Evolutionary conservation across 371 early-diverging fungal species (phyloP), one percentile per base, ranked within the genome.

Genomic region (Mucor circinelloides): DNA sequence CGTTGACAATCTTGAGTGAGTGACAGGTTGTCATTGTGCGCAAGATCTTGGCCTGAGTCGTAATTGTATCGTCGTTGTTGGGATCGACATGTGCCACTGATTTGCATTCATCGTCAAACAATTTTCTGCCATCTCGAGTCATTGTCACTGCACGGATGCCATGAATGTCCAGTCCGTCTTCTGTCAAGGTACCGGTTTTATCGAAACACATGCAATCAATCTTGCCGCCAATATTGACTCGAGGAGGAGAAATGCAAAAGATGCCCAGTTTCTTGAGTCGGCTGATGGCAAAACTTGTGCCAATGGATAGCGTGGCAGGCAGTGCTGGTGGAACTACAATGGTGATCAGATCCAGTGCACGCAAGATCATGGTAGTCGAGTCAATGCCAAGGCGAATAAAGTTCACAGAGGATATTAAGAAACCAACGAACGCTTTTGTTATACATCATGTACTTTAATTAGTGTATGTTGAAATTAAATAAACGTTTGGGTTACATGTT

Each of bases 171-270:
- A 99, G 80, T 0, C 98, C 99, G 71, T 99, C 99, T 73, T 98
- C 96, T 1, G 99, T 99, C 55, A 99, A 77, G 6, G 99, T 99
- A 2, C 99, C 99, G 6, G 99, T 99, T 79, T 99, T 99, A 84
- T 99, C 99, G 86, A 99, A 99, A 68, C 97, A 93, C 86, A 97
- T 95, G 38, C 96, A 90, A 70, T 99, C 93, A 54, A 99, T 81
- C 69, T 95, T 95, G 42, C 99, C 99, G 40, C 97, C 92, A 64
- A 98, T 90, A 74, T 98, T 98, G 52, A 99, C 97, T 17, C 97
- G 85, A 7, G 96, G 91, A 1, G 97, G 96, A 48, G 93, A 91
- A 60, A 94, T 99, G 76, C 99, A 99, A 78, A 90, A 95, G 58
- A 99, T 97, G 25, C 90, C 87, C n/a, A 82, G 67, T 56, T 88